Percentiles rank a stretch among this genome's conserved stretches.
phyloP scores from a whole-genome alignment of 1,139 yeast genomes.

The Taphrina betulina region DNA sequence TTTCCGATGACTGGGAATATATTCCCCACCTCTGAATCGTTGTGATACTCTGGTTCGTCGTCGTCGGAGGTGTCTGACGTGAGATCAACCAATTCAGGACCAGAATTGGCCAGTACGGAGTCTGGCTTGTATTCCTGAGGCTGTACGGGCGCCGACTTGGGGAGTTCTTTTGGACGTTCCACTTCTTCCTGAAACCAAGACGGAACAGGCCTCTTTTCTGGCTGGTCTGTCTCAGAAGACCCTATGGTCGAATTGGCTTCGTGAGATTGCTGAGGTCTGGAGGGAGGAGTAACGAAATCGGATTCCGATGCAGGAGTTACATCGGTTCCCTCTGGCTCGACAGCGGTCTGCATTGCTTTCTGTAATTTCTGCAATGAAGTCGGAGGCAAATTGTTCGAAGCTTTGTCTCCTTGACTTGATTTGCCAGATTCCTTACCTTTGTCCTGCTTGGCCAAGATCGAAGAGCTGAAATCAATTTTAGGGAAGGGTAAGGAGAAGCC shows the following conservation, averaged over 20 bases:
- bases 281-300: too few species aligned
- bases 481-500: conserved; percentile 2
- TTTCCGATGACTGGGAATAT: too few species aligned
- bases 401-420: not conserved
- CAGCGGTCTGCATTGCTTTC: conserved; percentile 5
- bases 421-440: not conserved
- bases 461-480: conserved; percentile 5
- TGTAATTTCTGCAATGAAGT: conserved; percentile 2
- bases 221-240: too few species aligned
- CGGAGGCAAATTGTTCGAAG: not conserved
- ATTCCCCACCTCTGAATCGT: too few species aligned
- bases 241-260: too few species aligned
- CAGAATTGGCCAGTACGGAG: too few species aligned
- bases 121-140: not conserved
- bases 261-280: too few species aligned
- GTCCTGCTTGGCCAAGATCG: conserved; percentile 1
- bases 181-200: conserved; percentile 20
- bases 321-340: conserved; percentile 6
- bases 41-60: too few species aligned
- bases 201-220: not conserved
- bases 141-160: not conserved
- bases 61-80: not conserved
- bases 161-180: conserved; percentile 8
- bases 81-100: conserved; percentile 4
- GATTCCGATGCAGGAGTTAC: not conserved